A percentile compares a stretch with the other conserved stretches of the same genome.
These are phyloP conservation scores for Psilocybe tampanensis DNA, from an alignment of 768 basidiomycete genomes.

Conservation along the genomic window DNA sequence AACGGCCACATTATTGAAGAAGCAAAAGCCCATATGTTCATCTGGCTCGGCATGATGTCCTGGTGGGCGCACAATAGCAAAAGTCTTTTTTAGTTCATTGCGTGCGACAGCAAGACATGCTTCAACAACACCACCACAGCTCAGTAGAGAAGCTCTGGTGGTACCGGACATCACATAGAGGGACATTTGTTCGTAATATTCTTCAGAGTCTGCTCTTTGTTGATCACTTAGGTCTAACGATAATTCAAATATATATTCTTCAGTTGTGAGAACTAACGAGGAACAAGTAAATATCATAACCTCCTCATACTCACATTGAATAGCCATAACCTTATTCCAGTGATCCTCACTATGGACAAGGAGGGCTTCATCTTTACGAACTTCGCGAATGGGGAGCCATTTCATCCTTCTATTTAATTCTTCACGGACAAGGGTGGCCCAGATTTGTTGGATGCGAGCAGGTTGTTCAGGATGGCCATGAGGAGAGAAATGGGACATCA, in stretches of 20 bases:
- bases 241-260: slow-evolving; percentile 14
- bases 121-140: slow-evolving; percentile 95
- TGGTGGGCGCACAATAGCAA: slow-evolving; percentile 96
- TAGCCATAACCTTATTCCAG: slow-evolving; percentile 87
- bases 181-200: slow-evolving; percentile 89
- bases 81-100: slow-evolving; percentile 76
- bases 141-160: slow-evolving; percentile 81
- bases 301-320: slow-evolving; percentile 65
- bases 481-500: slow-evolving; percentile 82
- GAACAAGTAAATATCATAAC: slow-evolving; percentile 10
- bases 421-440: slow-evolving; percentile 58
- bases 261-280: slow-evolving; percentile 7
- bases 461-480: slow-evolving; percentile 71
- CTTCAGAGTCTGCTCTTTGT: slow-evolving; percentile 72
- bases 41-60: slow-evolving; percentile 99
- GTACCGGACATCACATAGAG: slow-evolving; percentile 90
- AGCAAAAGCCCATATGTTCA: slow-evolving; percentile 99
- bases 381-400: slow-evolving; percentile 73
- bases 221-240: slow-evolving; percentile 71
- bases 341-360: slow-evolving; percentile 91
- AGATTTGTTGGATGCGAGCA: slow-evolving; percentile 82
- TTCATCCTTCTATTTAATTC: slow-evolving; percentile 74
- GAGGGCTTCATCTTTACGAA: slow-evolving; percentile 75
- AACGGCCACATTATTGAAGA: slow-evolving; percentile 98
- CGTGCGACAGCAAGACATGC: slow-evolving; percentile 85